These are phyloP conservation scores for Talaromyces islandicus DNA, from an alignment of 2,329 filamentous ascomycete genomes.

Conservation along the genomic window DNA sequence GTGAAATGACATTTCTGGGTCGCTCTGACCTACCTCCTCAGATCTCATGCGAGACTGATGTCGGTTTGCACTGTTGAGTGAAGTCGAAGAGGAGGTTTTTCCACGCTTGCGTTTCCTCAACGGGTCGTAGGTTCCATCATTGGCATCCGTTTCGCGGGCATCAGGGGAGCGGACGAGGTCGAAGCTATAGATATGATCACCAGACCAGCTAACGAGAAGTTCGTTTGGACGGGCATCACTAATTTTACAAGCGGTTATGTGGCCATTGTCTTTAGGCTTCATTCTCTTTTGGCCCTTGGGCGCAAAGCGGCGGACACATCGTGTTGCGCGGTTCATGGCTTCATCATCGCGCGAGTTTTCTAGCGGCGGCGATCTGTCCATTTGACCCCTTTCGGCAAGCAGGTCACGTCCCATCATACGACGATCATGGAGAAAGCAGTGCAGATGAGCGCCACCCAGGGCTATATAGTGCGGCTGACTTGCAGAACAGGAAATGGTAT, in stretches of 20 bases:
- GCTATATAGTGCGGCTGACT: constrained; percentile 66
- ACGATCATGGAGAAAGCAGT: constrained; percentile 64
- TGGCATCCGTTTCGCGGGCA: constrained; percentile 38
- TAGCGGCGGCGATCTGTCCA: constrained; percentile 34
- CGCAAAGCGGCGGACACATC: constrained; percentile 61
- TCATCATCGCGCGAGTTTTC: constrained; percentile 47
- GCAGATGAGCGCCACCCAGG: constrained; percentile 60
- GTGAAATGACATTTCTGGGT: constrained; percentile 45
- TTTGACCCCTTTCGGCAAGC: constrained; percentile 47
- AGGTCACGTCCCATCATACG: constrained; percentile 60
- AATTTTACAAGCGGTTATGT: constrained; percentile 67
- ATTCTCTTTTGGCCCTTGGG: constrained; percentile 51
- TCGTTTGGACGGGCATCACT: constrained; percentile 64
- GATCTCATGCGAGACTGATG: constrained; percentile 46
- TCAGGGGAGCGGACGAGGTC: constrained; percentile 57
- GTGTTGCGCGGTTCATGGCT: constrained; percentile 53
- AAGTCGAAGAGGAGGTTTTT: constrained; percentile 40
- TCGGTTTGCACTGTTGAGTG: constrained; percentile 33
- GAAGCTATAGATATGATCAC: constrained; percentile 61
- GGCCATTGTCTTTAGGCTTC: constrained; percentile 47
- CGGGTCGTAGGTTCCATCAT: constrained; percentile 22
- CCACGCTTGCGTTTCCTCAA: constrained; percentile 53
- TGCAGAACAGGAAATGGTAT: constrained; percentile 62
- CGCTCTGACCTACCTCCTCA: constrained; percentile 28
- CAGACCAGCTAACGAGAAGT: constrained; percentile 63